Base-by-base conservation (phyloP, 768 basidiomycete species). In the Russula brevipes region DNA sequence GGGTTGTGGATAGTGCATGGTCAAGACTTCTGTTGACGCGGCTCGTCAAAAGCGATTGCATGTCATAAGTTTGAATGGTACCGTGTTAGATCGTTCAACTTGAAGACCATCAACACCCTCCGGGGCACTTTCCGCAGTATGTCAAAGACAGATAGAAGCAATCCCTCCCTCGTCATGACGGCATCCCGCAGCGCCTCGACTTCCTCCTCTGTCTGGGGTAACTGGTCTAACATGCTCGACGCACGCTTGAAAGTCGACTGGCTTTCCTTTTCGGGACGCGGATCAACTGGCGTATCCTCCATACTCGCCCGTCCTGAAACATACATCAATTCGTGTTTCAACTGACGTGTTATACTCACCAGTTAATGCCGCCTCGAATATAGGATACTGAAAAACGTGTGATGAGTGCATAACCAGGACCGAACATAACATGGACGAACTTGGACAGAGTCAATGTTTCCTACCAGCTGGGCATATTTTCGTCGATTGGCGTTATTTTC, bases 301-400 rank as follows among this genome's bases (percentile, higher is more conserved):
- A 96, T 73, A 1, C 84, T 85, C 17, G 90, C 85, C 46, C 94
- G 83, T 5, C 85, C 85, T 68, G 5, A 54, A 8, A 16, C 49
- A 62, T n/a, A 11, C 35, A 10, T 69, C 44, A 64, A 35, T 54
- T 47, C 31, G 50, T 35, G 41, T n/a, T 49, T n/a, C 9, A 47
- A 53, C 39, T 36, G 31, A 57, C 42, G 17, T 16, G 35, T 42
- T 30, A 30, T 44, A 65, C 64, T 49, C 55, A 66, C 87, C 88
- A n/a, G 95, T 98, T 50, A 98, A 86, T 14, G 95, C 95, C 24
- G 93, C 91, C 74, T 98, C 94, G 65, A 98, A 94, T 11, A 97
- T 82, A 9, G 94, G 91, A 72, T 97, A 98, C 89, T 95, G 70
- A 0, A 57, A 24, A 24, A 24, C 24, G 35, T 4, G 12, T 4